Percentiles rank a stretch among this genome's conserved stretches.
phyloP scores from a whole-genome alignment of 2,329 filamentous ascomycete species.

The Aspergillus chevalieri region DNA sequence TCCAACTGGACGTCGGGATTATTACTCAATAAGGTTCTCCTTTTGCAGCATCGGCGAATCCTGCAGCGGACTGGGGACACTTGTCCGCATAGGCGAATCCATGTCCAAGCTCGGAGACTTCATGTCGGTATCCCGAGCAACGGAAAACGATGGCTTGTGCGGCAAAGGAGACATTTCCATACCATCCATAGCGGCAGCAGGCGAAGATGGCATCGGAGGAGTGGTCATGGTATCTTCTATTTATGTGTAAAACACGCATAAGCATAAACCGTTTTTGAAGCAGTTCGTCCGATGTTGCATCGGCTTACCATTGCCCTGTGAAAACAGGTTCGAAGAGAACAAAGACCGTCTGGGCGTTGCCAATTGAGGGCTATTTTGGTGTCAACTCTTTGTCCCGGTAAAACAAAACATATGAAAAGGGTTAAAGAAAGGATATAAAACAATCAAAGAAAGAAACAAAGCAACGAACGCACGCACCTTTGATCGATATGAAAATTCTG shows the following conservation, averaged over 20 bases:
- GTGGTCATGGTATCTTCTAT: conserved; percentile 69
- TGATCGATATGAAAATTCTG: conserved; percentile 96
- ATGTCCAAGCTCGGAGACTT: conserved; percentile 65
- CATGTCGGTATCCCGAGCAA: conserved; percentile 56
- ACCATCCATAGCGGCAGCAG: conserved; percentile 62
- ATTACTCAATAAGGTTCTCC: conserved; percentile 31
- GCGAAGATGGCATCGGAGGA: conserved; percentile 76
- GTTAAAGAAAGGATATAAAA: conserved; percentile 1
- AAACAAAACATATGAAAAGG: conserved; percentile 1
- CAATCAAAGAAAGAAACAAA: conserved; percentile 16
- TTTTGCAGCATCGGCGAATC: conserved; percentile 31
- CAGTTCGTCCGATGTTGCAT: not conserved
- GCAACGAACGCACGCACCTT: conserved; percentile 60
- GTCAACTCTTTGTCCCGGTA: conserved; percentile 32
- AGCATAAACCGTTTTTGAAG: conserved; percentile 2
- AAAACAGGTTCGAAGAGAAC: conserved; percentile 68
- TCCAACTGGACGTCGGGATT: not conserved
- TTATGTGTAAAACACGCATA: conserved; percentile 22
- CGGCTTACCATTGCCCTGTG: conserved; percentile 43
- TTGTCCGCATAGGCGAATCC: conserved; percentile 35
- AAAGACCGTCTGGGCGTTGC: conserved; percentile 78
- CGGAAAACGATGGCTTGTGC: conserved; percentile 69
- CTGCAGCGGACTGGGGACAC: conserved; percentile 33
- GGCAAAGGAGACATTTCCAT: conserved; percentile 95
- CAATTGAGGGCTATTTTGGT: conserved; percentile 62